A percentile compares a stretch with the other conserved stretches of the same genome.
These are phyloP conservation scores for Yarrowia deformans DNA, from an alignment of 805 yeast genomes.

Conservation along the genomic window DNA sequence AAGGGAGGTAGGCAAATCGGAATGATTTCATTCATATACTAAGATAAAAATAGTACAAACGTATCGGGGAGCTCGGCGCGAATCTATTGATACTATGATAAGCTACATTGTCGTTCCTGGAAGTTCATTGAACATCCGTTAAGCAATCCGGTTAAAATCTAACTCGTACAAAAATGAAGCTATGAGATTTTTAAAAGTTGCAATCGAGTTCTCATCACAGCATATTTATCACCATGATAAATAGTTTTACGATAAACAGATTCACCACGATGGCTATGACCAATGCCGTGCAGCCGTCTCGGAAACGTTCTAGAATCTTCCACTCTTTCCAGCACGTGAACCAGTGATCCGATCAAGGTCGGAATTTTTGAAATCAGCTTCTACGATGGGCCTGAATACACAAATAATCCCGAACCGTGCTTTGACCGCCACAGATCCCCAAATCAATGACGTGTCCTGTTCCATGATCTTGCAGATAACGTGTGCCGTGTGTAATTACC, in stretches of 20 bases:
- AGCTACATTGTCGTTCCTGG: too few relatives aligned
- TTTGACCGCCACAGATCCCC: neutral
- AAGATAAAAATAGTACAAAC: too few relatives aligned
- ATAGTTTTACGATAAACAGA: too few relatives aligned
- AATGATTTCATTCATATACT: too few relatives aligned
- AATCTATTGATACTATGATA: neutral
- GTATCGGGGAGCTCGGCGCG: neutral
- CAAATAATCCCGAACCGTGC: too few relatives aligned
- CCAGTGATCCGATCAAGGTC: neutral
- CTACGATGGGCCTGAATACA: too few relatives aligned
- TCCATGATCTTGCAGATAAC: neutral
- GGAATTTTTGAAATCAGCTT: neutral
- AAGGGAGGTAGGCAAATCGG: too few relatives aligned
- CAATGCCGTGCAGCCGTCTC: neutral
- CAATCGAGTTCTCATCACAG: neutral
- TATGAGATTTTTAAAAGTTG: neutral
- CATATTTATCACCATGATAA: too few relatives aligned
- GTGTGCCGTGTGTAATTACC: slow-evolving; percentile 1
- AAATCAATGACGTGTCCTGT: slow-evolving; percentile 16
- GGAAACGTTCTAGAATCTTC: slow-evolving; percentile 24
- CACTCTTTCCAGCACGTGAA: neutral
- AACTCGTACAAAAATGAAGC: neutral
- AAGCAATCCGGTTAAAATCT: neutral
- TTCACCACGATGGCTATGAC: neutral
- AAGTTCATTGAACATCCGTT: too few relatives aligned